Evolutionary conservation across 116 monocot genomes (phyloP).

Genomic region (Iris pallida): DNA sequence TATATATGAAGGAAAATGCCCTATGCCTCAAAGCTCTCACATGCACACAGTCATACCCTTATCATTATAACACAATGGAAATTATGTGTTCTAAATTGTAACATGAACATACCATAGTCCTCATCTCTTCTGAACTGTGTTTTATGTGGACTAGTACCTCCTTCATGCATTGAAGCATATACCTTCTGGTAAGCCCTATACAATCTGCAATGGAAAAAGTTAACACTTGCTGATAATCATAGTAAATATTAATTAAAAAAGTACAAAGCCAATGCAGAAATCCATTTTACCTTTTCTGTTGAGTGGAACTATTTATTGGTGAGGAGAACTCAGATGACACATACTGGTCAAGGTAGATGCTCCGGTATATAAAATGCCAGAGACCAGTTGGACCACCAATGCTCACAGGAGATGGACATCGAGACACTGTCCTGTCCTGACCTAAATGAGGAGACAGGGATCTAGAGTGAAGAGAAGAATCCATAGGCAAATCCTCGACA

Average conservation of each 20-base stretch:
- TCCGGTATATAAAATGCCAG: conserved; percentile 95
- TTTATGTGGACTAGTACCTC: conserved; percentile 79
- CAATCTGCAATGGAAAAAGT: conserved; percentile 34
- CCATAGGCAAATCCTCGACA: conserved; percentile 81
- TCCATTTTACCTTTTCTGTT: conserved; percentile 66
- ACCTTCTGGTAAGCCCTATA: conserved; percentile 86
- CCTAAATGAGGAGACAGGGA: conserved; percentile 27
- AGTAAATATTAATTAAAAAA: neutral
- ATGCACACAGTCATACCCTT: too few relatives aligned
- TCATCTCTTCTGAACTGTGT: conserved; percentile 94
- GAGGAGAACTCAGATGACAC: conserved; percentile 91
- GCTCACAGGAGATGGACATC: conserved; percentile 17
- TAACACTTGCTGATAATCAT: neutral
- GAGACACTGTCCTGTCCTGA: conserved; percentile 21
- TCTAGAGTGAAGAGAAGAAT: conserved; percentile 51
- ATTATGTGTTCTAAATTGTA: too few relatives aligned
- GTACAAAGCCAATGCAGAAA: neutral
- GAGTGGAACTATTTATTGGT: conserved; percentile 65
- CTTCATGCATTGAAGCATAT: conserved; percentile 93
- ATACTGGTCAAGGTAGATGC: conserved; percentile 85
- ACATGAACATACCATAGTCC: conserved; percentile 62
- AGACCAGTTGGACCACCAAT: conserved; percentile 88
- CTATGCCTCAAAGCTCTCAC: too few relatives aligned
- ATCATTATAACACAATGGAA: too few relatives aligned
- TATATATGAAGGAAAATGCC: too few relatives aligned